Base-by-base conservation (phyloP, 306 rosid genomes). In the Alnus glutinosa region DNA sequence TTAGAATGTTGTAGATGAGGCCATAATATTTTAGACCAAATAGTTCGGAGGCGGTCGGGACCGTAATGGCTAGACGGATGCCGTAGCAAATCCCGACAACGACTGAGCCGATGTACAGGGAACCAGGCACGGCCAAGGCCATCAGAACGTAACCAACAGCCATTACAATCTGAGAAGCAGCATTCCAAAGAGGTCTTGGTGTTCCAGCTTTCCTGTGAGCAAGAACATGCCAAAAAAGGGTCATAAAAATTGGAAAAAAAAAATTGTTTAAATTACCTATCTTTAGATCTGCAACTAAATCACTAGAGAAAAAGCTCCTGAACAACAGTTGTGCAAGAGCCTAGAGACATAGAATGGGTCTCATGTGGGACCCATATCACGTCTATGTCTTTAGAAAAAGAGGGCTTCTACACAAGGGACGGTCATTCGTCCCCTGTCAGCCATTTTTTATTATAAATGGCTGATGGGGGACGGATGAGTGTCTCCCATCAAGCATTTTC, bases 1-100 rank as follows among this genome's bases (percentile, higher is more conserved):
- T 93, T 18, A 95, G 88, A 68, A 95, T 84, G 78, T 95, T 93
- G 88, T 95, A 95, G 36, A 90, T 87, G 5, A 90, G 91, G 18
- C 94, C 94, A 48, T 88, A 92, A 37, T 90, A 90, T 80, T 89
- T 94, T 76, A 94, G 93, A n/a, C 98, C 98, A 74, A 94, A 94
- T 11, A 94, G 82, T 77, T 89, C 90, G 2, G 97, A 94, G 4
- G 98, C 98, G 0, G 92, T 76, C 1, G 97, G 94, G 36, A 92
- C 97, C 1, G 96, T 94, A 57, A 94, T 64, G 0, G 98, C 95
- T 2, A 94, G 86, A 2, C 97, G 89, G 37, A 94, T 71, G 6
- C 97, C 98, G 6, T 94, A 94, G 86, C 97, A 94, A 13, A 94
- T 82, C 4, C 98, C 98, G 2, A 94, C 97, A 0, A 90, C 74